Evolutionary conservation across 768 basidiomycete genomes (phyloP).

Genomic region (Mycena galericulata): DNA sequence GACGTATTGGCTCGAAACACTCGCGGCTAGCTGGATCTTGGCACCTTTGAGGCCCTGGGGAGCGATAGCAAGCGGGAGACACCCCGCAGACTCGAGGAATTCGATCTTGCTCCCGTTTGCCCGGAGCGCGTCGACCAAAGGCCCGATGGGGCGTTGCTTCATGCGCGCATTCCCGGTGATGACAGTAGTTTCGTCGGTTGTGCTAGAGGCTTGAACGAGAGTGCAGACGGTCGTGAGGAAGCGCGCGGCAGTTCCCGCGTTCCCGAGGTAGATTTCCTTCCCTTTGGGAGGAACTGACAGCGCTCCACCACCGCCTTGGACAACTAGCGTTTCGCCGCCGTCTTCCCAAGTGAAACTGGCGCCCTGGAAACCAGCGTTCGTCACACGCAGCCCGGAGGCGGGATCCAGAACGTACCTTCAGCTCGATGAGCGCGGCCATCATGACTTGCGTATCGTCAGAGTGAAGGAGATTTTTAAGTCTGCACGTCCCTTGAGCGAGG

Average conservation of each 20-base stretch:
- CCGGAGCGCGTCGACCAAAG: constrained; percentile 90
- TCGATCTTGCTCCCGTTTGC: constrained; percentile 83
- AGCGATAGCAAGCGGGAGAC: constrained; percentile 88
- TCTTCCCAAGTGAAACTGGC: constrained; percentile 97
- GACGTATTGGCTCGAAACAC: constrained; percentile 97
- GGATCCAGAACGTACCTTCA: constrained; percentile 68
- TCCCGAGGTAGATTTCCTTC: constrained; percentile 94
- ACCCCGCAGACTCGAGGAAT: constrained; percentile 85
- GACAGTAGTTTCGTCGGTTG: constrained; percentile 67
- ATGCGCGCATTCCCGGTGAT: constrained; percentile 98
- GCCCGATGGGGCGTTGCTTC: constrained; percentile 98
- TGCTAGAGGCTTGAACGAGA: constrained; percentile 68
- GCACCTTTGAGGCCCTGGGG: constrained; percentile 88
- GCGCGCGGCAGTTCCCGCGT: constrained; percentile 97
- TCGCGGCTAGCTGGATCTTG: constrained; percentile 88
- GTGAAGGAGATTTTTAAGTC: constrained; percentile 90
- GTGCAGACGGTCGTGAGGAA: constrained; percentile 98
- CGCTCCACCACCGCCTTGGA: constrained; percentile 85
- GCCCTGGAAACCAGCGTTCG: constrained; percentile 62
- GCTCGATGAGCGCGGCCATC: constrained; percentile 93
- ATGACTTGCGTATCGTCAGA: constrained; percentile 99
- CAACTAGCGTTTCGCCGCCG: constrained; percentile 94
- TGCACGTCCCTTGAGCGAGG: constrained; percentile 88
- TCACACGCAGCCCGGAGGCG: neutral
- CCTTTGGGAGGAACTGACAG: constrained; percentile 82